phyloP scores from a whole-genome alignment of 306 rosid species.

The Pterocarpus santalinus region DNA sequence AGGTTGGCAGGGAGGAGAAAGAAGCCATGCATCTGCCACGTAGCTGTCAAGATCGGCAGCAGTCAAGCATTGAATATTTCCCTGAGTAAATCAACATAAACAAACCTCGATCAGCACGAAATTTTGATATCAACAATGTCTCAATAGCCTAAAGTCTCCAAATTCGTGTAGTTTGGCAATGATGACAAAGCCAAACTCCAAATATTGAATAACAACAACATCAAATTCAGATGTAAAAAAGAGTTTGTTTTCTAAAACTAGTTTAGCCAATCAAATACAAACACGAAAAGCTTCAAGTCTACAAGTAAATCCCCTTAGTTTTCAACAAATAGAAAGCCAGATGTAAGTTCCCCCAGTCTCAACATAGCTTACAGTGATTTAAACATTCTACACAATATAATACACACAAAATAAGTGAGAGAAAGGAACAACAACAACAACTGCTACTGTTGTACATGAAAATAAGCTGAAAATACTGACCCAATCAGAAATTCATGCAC shows the following conservation, averaged over 20 bases:
- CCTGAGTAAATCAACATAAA: slow-evolving; percentile 57
- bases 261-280: neutral
- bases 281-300: neutral
- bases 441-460: neutral
- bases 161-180: slow-evolving; percentile 12
- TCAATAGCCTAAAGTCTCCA: slow-evolving; percentile 12
- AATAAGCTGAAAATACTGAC: slow-evolving; percentile 1
- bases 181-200: slow-evolving; percentile 30
- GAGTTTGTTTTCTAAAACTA: neutral
- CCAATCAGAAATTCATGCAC: neutral
- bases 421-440: neutral
- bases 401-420: neutral
- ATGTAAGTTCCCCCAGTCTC: neutral
- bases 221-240: neutral
- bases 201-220: neutral
- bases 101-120: neutral
- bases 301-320: slow-evolving; percentile 6
- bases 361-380: neutral
- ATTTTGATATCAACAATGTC: slow-evolving; percentile 20
- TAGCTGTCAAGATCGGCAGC: slow-evolving; percentile 80
- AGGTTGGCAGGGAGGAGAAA: slow-evolving; percentile 99
- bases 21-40: slow-evolving; percentile 85
- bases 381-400: neutral
- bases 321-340: neutral
- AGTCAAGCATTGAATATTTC: slow-evolving; percentile 86